Base-by-base conservation (phyloP, 2,329 filamentous ascomycete species). In the Clonostachys rhizophaga region DNA sequence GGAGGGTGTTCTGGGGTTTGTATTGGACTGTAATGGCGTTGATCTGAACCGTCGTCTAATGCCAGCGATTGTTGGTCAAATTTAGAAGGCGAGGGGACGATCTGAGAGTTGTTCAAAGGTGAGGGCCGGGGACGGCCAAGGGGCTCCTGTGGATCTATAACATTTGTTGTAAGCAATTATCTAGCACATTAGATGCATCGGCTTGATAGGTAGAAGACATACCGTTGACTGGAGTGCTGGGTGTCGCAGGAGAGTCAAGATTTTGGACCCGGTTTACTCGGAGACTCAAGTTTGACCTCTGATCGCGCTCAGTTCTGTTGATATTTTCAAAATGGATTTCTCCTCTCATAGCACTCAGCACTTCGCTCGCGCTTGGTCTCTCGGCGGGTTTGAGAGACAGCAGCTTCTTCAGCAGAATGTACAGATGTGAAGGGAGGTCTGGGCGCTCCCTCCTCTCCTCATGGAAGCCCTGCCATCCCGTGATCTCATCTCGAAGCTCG, bases 391-490 rank as follows among this genome's bases (percentile, higher is more conserved):
- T 78, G 12, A 95, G 72, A 2, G 90, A 85, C 6, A 99, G 76
- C 6, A 99, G 74, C 47, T 82, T 82, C 62, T 90, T 91, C 5
- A 99, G 75, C 46, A 95, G 84, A 42, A 82, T 81, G 65, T 97
- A 99, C 0, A 99, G 78, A 62, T 89, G 86, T 6, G 89, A 78
- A 0, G 94, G 94, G 1, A 99, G 72, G 57, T 97, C 94, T 1
- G 87, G 83, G 3, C 92, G 81, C 52, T 86, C 78, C 35, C 84
- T 77, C 34, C 83, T 78, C 55, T 89, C 86, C 50, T 90, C 86
- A 52, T 90, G 82, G 56, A 97, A 95, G 1, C 94, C 94, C 46
- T 83, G 74, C 94, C 94, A 99, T 34, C 79, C 76, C 11, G 83
- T 83, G 48, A 99, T 97, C 64, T 99, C 94, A 4, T 78, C 86